phyloP scores from a whole-genome alignment of 2,329 filamentous ascomycete species.

The Trichoderma sp. region DNA sequence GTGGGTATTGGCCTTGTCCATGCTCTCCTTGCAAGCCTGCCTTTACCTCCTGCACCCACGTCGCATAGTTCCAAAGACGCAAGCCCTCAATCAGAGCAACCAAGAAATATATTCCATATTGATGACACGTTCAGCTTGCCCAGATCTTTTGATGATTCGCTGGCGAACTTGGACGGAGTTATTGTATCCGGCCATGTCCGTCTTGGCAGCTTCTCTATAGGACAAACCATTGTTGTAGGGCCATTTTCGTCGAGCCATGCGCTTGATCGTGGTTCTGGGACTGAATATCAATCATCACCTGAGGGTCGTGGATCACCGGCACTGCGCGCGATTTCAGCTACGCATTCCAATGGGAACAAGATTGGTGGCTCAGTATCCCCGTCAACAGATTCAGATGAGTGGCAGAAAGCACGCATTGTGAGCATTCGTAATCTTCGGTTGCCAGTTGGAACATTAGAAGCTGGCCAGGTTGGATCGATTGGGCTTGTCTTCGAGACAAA shows the following conservation, averaged over 20 bases:
- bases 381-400: slow-evolving; percentile 63
- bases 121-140: slow-evolving; percentile 85
- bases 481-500: slow-evolving; percentile 66
- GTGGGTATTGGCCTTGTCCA: slow-evolving; percentile 80
- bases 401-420: slow-evolving; percentile 77
- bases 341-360: slow-evolving; percentile 54
- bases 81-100: slow-evolving; percentile 59
- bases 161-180: slow-evolving; percentile 47
- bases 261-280: slow-evolving; percentile 39
- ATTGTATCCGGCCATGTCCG: slow-evolving; percentile 84
- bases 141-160: slow-evolving; percentile 51
- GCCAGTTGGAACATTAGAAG: slow-evolving; percentile 72
- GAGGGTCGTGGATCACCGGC: slow-evolving; percentile 53
- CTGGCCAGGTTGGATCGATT: slow-evolving; percentile 87
- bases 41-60: slow-evolving; percentile 61
- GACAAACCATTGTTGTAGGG: slow-evolving; percentile 76
- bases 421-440: slow-evolving; percentile 87
- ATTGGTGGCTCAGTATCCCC: slow-evolving; percentile 53
- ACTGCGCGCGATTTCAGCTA: slow-evolving; percentile 56
- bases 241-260: slow-evolving; percentile 68
- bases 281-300: slow-evolving; percentile 51
- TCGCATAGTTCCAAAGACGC: slow-evolving; percentile 57
- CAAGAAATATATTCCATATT: slow-evolving; percentile 76
- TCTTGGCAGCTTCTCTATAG: slow-evolving; percentile 75
- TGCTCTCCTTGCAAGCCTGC: slow-evolving; percentile 75